Percentiles rank a stretch among this genome's conserved stretches.
These are phyloP conservation scores for Phytopythium mirpurense DNA, from an alignment of 352 stramenopile genomes.

Conservation along the genomic window DNA sequence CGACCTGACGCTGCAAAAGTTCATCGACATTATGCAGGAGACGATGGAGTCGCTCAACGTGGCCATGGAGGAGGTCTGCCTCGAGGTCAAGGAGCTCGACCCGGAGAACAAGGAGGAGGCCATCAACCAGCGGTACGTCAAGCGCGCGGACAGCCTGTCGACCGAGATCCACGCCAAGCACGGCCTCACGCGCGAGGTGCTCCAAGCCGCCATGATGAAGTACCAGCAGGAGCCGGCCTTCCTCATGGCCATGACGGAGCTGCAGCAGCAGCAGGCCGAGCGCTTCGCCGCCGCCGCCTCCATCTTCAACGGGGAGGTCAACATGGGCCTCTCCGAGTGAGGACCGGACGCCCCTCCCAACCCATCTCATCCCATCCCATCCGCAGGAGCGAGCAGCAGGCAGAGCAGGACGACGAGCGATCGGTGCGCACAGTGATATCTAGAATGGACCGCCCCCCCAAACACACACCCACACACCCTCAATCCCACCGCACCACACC, in stretches of 20 bases:
- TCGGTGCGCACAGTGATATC: constrained; percentile 22
- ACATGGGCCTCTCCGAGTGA: constrained; percentile 85
- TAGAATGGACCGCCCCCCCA: constrained; percentile 13
- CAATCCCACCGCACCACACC: no score
- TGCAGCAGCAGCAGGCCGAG: constrained; percentile 84
- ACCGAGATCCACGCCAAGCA: constrained; percentile 86
- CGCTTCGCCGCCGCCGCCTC: constrained; percentile 73
- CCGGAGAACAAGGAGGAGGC: constrained; percentile 87
- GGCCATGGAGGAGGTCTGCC: constrained; percentile 85
- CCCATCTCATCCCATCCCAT: no score
- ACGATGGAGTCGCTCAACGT: constrained; percentile 89
- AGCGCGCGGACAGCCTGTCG: constrained; percentile 79
- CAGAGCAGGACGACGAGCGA: constrained; percentile 20
- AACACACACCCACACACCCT: constrained; percentile 4
- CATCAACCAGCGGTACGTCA: constrained; percentile 88
- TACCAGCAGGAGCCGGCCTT: constrained; percentile 87
- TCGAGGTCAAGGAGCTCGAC: constrained; percentile 86
- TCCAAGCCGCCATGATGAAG: constrained; percentile 90
- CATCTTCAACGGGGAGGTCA: constrained; percentile 88
- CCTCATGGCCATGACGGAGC: constrained; percentile 83
- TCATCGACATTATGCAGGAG: constrained; percentile 88
- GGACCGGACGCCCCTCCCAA: background rate
- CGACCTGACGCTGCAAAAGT: constrained; percentile 83
- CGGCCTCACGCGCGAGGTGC: constrained; percentile 78
- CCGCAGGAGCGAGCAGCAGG: background rate